Conservation (phyloP, 1,284 basidiomycete genomes). For the Entoloma clypeatum region DNA sequence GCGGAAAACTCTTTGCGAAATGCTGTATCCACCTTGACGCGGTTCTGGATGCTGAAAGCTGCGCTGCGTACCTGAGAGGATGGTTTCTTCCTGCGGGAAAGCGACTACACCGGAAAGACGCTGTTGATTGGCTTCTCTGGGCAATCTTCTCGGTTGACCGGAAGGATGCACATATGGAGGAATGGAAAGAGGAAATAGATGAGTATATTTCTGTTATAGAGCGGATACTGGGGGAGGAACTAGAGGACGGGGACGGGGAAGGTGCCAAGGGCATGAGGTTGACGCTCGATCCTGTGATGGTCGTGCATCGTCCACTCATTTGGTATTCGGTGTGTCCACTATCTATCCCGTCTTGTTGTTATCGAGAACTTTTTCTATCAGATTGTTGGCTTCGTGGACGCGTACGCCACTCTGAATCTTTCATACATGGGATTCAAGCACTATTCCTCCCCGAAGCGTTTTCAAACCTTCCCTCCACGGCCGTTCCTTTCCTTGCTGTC, state of each 20-base stretch:
- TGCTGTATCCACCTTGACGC: slow-evolving; percentile 36
- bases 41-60: slow-evolving; percentile 12
- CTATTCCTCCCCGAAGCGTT: slow-evolving; percentile 38
- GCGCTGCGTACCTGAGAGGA: slow-evolving; percentile 39
- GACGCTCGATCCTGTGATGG: slow-evolving; percentile 52
- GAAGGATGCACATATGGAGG: slow-evolving; percentile 23
- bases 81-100: slow-evolving; percentile 48
- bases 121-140: slow-evolving; percentile 64
- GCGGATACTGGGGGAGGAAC: slow-evolving; percentile 32
- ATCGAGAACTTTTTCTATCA: slow-evolving; percentile 20
- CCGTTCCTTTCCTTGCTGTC: slow-evolving; percentile 43
- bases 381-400: slow-evolving; percentile 54
- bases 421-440: slow-evolving; percentile 49
- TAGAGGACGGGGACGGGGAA: slow-evolving; percentile 37
- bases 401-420: slow-evolving; percentile 38
- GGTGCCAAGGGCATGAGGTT: slow-evolving; percentile 45
- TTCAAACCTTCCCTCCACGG: slow-evolving; percentile 51
- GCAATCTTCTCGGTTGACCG: slow-evolving; percentile 47
- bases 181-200: slow-evolving; percentile 48
- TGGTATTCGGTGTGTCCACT: slow-evolving; percentile 54
- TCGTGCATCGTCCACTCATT: slow-evolving; percentile 51
- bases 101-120: slow-evolving; percentile 42
- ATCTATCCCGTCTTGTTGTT: neutral
- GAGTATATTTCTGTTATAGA: slow-evolving; percentile 41
- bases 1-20: slow-evolving; percentile 46